Evolutionary conservation across 148 eudicot genomes (phyloP), one percentile per base, ranked within the genome.

Genomic region (Rhododendron kiyosumense): DNA sequence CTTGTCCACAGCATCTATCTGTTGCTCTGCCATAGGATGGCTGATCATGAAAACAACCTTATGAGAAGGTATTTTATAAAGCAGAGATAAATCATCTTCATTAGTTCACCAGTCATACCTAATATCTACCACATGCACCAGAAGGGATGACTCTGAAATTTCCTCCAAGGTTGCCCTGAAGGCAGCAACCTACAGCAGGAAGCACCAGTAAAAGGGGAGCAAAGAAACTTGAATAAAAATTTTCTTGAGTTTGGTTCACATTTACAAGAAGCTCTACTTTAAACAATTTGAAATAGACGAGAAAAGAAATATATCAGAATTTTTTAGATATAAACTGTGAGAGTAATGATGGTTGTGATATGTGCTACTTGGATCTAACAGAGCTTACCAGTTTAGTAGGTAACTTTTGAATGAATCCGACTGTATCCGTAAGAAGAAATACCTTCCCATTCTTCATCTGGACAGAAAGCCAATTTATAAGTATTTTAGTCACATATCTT

Each of bases 131-230:
- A 96, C 98, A 89, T 96, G 99, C 79, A 96, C 99, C 78, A 96
- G 85, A 84, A 96, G 95, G 73, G 98, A 93, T 49, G 99, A 96
- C 87, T 96, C 99, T 7, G 98, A 88, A 83, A 96, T 94, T 88
- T 96, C 99, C 91, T 96, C 99, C 85, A 96, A 88, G 22, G 99
- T 96, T 86, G 99, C 99, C 91, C 99, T 92, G 90, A 96, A 96
- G 63, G 99, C 99, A 90, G 99, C 99, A 87, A 96, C 96, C 99
- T 96, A 90, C 43, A 91, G 84, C 48, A 81, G 89, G 78, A 79
- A 85, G 45, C 48, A 87, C 73, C 24, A 22, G 30, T 86, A 57
- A 57, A 74, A 52, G 46, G 7, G 51, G 8, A 54, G 30, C 41
- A 61, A 61, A 85, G 12, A 61, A 20, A 77, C 22, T 5, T 74